Conservation (phyloP, 257 asterid species). For the Solanum pinnatisectum region DNA sequence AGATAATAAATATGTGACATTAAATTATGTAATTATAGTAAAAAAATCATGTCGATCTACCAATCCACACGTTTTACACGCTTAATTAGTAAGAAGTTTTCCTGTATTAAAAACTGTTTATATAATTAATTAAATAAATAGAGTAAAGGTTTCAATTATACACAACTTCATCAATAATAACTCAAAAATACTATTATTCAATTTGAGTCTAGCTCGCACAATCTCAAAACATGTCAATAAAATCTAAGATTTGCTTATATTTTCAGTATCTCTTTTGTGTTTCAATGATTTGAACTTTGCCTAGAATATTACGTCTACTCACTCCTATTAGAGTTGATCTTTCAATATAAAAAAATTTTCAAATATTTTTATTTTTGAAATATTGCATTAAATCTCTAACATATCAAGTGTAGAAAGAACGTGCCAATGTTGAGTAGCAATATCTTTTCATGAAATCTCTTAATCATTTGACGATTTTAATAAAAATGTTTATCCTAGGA, state of each 20-base stretch:
- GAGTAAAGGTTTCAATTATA: not conserved
- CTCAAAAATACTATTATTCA: not conserved
- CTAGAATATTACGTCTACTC: not conserved
- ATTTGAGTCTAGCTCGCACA: not conserved
- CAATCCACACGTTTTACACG: not conserved
- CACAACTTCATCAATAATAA: not conserved
- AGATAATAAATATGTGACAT: not conserved
- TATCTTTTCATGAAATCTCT: not conserved
- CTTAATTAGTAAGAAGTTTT: not conserved
- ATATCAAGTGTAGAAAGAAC: not conserved
- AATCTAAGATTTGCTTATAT: not conserved
- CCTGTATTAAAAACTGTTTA: too few relatives aligned
- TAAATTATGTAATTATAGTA: not conserved
- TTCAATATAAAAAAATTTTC: not conserved
- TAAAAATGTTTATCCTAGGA: not conserved
- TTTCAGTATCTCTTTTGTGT: not conserved
- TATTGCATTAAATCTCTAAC: not conserved
- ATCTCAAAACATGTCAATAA: not conserved
- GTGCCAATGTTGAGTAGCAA: not conserved
- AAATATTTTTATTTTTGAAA: not conserved
- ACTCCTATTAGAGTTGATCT: not conserved
- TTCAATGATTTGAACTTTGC: not conserved
- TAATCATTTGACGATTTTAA: not conserved
- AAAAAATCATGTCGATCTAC: not conserved
- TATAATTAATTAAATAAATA: too few relatives aligned